These are phyloP conservation scores for Rhodamnia rubescens DNA, from an alignment of 345 rosid species.

Conservation along the genomic window DNA sequence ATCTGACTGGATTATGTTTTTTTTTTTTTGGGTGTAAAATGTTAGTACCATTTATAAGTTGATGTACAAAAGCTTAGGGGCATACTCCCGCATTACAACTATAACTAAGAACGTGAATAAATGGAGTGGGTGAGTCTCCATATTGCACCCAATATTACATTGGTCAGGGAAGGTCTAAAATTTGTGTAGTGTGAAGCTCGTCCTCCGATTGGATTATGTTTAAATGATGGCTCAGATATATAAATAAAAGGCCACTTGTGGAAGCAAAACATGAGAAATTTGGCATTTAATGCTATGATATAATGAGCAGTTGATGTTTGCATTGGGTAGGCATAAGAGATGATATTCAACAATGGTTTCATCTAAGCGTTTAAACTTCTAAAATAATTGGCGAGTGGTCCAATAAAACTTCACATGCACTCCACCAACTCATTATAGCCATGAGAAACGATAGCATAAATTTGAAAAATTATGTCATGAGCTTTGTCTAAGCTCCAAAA, in stretches of 20 bases:
- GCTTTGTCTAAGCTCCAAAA: neutral
- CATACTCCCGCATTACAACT: no score
- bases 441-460: neutral
- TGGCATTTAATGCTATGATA: neutral
- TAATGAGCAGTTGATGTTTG: neutral
- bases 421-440: neutral
- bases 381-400: no score
- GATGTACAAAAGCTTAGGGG: no score
- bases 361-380: neutral
- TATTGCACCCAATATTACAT: no score
- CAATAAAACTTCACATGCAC: neutral
- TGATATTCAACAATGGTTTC: neutral
- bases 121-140: no score
- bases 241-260: neutral
- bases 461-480: neutral
- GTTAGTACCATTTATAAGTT: no score
- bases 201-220: neutral
- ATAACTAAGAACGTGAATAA: no score
- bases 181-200: no score
- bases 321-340: neutral
- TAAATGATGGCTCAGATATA: neutral
- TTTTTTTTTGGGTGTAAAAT: no score
- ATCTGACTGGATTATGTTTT: neutral
- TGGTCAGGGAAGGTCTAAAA: no score
- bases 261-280: neutral